Percentiles rank a stretch among this genome's conserved stretches.
Evolutionary conservation across 2,329 filamentous ascomycete species (phyloP).

Genomic region (Colletotrichum sp.): DNA sequence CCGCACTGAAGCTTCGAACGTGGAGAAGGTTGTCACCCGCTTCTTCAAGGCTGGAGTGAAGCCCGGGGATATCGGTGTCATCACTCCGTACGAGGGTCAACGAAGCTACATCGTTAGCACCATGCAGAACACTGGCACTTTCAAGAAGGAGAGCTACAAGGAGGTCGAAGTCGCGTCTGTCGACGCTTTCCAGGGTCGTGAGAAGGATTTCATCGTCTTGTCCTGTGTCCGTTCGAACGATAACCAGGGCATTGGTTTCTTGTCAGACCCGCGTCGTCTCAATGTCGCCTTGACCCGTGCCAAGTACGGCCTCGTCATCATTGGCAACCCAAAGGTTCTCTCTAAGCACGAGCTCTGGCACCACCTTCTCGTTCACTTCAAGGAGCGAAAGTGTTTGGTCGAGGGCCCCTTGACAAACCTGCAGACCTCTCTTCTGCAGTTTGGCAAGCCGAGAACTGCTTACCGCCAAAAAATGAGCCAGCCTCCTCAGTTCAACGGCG

Average conservation of each 20-base stretch:
- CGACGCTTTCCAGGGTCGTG: constrained; percentile 97
- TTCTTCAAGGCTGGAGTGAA: constrained; percentile 99
- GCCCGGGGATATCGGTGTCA: constrained; percentile 92
- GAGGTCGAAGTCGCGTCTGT: constrained; percentile 98
- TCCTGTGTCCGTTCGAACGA: constrained; percentile 99
- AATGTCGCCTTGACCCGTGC: constrained; percentile 97
- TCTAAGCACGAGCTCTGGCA: constrained; percentile 99
- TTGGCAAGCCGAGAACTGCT: constrained; percentile 89
- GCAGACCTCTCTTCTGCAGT: constrained; percentile 94
- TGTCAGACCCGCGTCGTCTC: constrained; percentile 95
- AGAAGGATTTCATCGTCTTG: constrained; percentile 98
- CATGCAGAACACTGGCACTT: constrained; percentile 98
- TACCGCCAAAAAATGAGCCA: constrained; percentile 84
- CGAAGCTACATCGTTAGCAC: constrained; percentile 98
- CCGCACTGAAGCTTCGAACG: constrained; percentile 94
- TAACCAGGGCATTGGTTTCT: constrained; percentile 97
- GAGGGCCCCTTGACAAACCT: constrained; percentile 95
- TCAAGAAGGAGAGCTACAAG: constrained; percentile 98
- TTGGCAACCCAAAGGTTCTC: constrained; percentile 96
- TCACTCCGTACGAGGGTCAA: constrained; percentile 98
- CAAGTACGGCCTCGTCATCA: constrained; percentile 94
- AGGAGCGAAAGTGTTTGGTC: constrained; percentile 93
- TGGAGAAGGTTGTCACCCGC: constrained; percentile 97
- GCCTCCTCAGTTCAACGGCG: constrained; percentile 72
- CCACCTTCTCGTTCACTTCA: constrained; percentile 92